phyloP scores from a whole-genome alignment of 2,329 filamentous ascomycete genomes.

The Emericellopsis atlantica region DNA sequence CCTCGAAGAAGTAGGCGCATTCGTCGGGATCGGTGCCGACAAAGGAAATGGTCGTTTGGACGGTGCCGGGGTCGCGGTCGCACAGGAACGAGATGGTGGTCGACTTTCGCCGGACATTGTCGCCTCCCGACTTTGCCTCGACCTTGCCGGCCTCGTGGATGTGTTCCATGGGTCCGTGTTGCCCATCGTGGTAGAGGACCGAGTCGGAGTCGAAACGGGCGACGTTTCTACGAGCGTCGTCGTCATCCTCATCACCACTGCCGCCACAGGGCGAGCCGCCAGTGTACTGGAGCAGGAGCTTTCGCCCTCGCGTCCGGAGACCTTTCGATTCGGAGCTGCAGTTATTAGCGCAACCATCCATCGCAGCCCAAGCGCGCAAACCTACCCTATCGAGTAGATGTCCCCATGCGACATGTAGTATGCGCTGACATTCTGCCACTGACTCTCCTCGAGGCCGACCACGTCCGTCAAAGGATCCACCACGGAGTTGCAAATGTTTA shows the following conservation, averaged over 20 bases:
- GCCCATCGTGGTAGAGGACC: too few relatives aligned
- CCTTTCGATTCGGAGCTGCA: conserved; percentile 33
- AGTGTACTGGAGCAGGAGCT: conserved; percentile 65
- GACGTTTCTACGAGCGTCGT: conserved; percentile 11
- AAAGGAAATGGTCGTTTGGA: conserved; percentile 64
- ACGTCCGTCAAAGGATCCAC: conserved; percentile 51
- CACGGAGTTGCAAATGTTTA: conserved; percentile 73
- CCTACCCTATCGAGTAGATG: conserved; percentile 64
- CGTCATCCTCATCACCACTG: conserved; percentile 13
- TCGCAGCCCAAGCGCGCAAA: conserved; percentile 3
- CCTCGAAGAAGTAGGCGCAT: conserved; percentile 93
- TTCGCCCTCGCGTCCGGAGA: conserved; percentile 51
- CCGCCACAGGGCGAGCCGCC: conserved; percentile 63
- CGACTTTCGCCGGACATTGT: conserved; percentile 39
- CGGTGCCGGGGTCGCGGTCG: conserved; percentile 63
- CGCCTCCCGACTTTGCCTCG: conserved; percentile 1
- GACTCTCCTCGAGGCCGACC: conserved; percentile 46
- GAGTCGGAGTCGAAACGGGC: background rate
- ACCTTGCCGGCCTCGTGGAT: background rate
- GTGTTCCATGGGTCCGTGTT: too few relatives aligned
- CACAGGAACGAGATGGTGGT: conserved; percentile 89
- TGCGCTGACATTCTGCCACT: conserved; percentile 66
- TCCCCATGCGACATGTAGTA: conserved; percentile 58
- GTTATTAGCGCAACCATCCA: background rate
- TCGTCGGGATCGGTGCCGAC: conserved; percentile 75